Evolutionary conservation across 2,329 filamentous ascomycete genomes (phyloP).

Genomic region (Ophiobolus disseminans): DNA sequence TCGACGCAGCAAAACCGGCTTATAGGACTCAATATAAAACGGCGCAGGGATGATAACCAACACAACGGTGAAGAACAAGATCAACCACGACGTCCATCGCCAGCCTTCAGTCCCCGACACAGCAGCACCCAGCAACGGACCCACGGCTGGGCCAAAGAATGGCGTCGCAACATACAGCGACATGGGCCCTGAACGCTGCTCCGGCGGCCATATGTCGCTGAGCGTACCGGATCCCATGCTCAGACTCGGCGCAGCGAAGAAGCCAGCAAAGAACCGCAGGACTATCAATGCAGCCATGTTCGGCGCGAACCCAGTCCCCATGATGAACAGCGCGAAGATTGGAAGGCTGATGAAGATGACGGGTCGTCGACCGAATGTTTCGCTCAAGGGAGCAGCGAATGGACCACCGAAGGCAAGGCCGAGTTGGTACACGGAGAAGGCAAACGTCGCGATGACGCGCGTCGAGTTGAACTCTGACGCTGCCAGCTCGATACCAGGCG

Average conservation of each 20-base stretch:
- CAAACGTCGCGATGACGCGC: conserved; percentile 18
- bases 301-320: conserved; percentile 58
- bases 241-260: conserved; percentile 31
- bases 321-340: conserved; percentile 62
- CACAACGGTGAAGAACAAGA: conserved; percentile 43
- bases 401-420: conserved; percentile 66
- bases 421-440: conserved; percentile 63
- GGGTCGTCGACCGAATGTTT: conserved; percentile 61
- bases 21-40: not conserved
- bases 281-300: conserved; percentile 73
- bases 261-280: conserved; percentile 61
- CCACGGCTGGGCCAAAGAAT: conserved; percentile 38
- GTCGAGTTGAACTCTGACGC: conserved; percentile 43
- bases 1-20: not conserved
- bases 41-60: not conserved
- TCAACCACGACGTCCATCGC: conserved; percentile 50
- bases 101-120: conserved; percentile 46
- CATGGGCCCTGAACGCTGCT: conserved; percentile 32
- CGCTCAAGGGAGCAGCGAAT: conserved; percentile 63
- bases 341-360: conserved; percentile 73
- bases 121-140: conserved; percentile 45
- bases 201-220: conserved; percentile 41
- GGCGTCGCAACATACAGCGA: conserved; percentile 41
- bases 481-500: conserved; percentile 53
- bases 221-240: conserved; percentile 46